phyloP scores from a whole-genome alignment of 306 rosid genomes.

The Acacia melanoxylon region DNA sequence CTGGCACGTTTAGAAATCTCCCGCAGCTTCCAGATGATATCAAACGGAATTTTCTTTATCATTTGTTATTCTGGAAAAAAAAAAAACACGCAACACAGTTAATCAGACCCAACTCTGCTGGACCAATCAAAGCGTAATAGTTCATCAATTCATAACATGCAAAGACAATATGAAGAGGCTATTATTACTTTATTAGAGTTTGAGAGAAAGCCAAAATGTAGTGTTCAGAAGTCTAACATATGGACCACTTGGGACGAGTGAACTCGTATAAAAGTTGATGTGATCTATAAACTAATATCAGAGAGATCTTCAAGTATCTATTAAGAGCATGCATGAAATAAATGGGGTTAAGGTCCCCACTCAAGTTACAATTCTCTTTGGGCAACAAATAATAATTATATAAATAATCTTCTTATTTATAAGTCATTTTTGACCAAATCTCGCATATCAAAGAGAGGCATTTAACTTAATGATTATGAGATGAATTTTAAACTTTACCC shows the following conservation, averaged over 20 bases:
- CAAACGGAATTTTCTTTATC: neutral
- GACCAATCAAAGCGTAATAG: constrained; percentile 30
- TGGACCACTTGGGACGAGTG: constrained; percentile 38
- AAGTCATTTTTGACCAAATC: no score
- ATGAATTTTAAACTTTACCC: no score
- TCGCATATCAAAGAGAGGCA: no score
- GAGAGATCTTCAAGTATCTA: constrained; percentile 29
- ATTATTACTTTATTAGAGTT: neutral
- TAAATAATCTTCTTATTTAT: neutral
- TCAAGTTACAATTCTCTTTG: neutral
- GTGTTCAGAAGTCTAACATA: constrained; percentile 37
- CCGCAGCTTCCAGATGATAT: neutral
- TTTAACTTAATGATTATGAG: no score
- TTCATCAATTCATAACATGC: constrained; percentile 29
- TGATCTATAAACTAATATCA: constrained; percentile 41
- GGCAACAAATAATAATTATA: constrained; percentile 1
- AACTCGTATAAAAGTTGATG: constrained; percentile 38
- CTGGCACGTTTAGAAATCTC: neutral
- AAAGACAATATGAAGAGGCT: constrained; percentile 30
- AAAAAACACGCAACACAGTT: neutral
- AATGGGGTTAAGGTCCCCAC: constrained; percentile 44
- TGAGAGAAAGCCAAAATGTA: neutral
- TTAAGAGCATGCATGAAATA: neutral
- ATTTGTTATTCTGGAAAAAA: neutral
- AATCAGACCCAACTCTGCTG: constrained; percentile 18